Base-by-base conservation (phyloP, 73 alveolate genomes). In the Stentor roeselii region DNA sequence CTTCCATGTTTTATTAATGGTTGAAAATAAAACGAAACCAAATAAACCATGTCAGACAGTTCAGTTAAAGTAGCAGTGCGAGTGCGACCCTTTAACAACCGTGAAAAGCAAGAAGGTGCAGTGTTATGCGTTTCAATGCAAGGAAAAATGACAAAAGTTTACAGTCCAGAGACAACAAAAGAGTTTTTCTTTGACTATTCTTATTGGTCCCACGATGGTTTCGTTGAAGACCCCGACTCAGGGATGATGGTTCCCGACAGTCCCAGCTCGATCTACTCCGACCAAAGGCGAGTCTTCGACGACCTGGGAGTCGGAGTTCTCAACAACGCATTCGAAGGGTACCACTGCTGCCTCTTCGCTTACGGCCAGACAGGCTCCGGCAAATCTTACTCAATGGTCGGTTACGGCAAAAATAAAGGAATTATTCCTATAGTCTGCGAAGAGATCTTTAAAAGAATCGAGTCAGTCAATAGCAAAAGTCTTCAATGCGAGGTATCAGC, bases 311-410 rank as follows among this genome's bases (percentile, higher is more conserved):
- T 82, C 34, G 90, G 89, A 75, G 89, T 91, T 41, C 59, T 89
- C 92, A 96, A 84, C 90, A 89, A 84, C 90, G 99, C 99, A 15
- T 98, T 99, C 98, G 96, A 93, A 40, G 99, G 99, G 76, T 98
- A 95, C 86, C 99, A 98, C 78, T 97, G 99, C 88, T 98, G 99
- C 87, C 89, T 97, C 75, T 98, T 98, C 67, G 99, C 99, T 27
- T 98, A 98, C 87, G 99, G 99, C 15, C 90, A 88, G 76, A 88
- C 93, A 27, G 93, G 93, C 3, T 74, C 90, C 31, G 99, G 99
- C 40, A 97, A 97, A 88, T 85, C 97, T 32, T 97, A 97, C 84
- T 94, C 99, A 3, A 98, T 98, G 96, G 99, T 98, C 61, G 99
- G 99, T 39, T 96, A 97, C 78, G 99, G 98, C 14, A 97, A 95